Evolutionary conservation across 106 monocot genomes (phyloP), one percentile per base, ranked within the genome.

Genomic region (Xerophyta viscosa): DNA sequence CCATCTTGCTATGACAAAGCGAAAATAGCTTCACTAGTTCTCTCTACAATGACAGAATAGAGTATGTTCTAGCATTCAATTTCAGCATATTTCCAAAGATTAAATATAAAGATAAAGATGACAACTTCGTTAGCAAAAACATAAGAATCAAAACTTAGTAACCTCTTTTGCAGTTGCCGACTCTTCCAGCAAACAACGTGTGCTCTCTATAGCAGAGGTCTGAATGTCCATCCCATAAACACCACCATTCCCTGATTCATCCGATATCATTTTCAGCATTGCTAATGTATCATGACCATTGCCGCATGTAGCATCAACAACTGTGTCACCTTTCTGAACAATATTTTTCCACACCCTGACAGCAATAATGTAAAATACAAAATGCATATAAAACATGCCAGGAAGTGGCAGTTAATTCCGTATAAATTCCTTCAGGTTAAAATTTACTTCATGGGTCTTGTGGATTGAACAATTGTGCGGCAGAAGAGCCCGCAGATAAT

Each of bases 201-300:
- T 89, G 60, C 21, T 85, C 17, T 85, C 76, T 60, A 96, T 27
- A 15, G 96, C 81, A 37, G 76, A 73, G 1, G 47, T 57, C 29
- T 89, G 89, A 46, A 98, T 86, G 55, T 98, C 96, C 65, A 98
- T 41, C 48, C 81, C 96, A 67, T 98, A 86, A 41, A 98, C 85
- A 77, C 77, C 46, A 37, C 85, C 96, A 12, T 29, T 56, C 4
- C 69, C 68, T 17, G 75, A 71, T 57, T 71, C 76, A 80, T 82
- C 79, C 46, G 73, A 69, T 20, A 98, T 66, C 69, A 98, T 56
- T 62, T 77, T 79, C 24, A 98, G 81, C 76, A 98, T 39, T 63
- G 85, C 89, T 22, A 98, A 63, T 19, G 85, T 98, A 63, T 98
- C 96, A 66, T 86, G 64, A 18, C 96, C 96, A 71, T 98, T 98